Conservation (phyloP, 1,284 basidiomycete species). For the Leccinum fallax region DNA sequence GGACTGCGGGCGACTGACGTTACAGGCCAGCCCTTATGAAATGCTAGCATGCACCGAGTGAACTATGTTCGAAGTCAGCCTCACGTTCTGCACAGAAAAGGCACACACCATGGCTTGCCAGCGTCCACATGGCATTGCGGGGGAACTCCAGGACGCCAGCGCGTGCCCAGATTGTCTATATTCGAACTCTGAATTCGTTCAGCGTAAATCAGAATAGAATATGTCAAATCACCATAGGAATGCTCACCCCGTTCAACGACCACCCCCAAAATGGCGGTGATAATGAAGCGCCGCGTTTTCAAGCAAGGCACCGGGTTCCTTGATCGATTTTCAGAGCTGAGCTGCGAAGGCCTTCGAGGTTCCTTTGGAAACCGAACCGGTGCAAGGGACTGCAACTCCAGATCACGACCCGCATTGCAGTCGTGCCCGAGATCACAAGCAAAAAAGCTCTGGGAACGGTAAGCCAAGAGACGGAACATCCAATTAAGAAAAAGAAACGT, state of each 20-base stretch:
- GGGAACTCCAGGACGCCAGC: slow-evolving; percentile 3
- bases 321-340: slow-evolving; percentile 31
- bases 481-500: slow-evolving; percentile 29
- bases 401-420: slow-evolving; percentile 25
- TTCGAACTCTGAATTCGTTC: slow-evolving; percentile 17
- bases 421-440: slow-evolving; percentile 21
- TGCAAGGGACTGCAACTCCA: slow-evolving; percentile 26
- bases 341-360: slow-evolving; percentile 11
- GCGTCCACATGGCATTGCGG: slow-evolving; percentile 26
- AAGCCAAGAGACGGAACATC: slow-evolving; percentile 18
- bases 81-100: slow-evolving; percentile 21
- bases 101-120: slow-evolving; percentile 13
- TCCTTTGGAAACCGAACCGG: slow-evolving; percentile 31
- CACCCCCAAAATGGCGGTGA: slow-evolving; percentile 14
- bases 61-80: slow-evolving; percentile 28
- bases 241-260: slow-evolving; percentile 17
- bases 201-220: slow-evolving; percentile 32
- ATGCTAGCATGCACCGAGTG: slow-evolving; percentile 9
- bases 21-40: slow-evolving; percentile 12
- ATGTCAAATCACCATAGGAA: slow-evolving; percentile 35
- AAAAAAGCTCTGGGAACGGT: slow-evolving; percentile 22
- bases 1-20: slow-evolving; percentile 1
- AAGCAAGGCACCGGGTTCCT: slow-evolving; percentile 31
- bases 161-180: slow-evolving; percentile 24
- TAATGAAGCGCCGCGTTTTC: slow-evolving; percentile 16